Percentiles rank a stretch among this genome's conserved stretches.
Conservation (phyloP, 2,329 filamentous ascomycete species). For the Scopulariopsis brevicaulis region DNA sequence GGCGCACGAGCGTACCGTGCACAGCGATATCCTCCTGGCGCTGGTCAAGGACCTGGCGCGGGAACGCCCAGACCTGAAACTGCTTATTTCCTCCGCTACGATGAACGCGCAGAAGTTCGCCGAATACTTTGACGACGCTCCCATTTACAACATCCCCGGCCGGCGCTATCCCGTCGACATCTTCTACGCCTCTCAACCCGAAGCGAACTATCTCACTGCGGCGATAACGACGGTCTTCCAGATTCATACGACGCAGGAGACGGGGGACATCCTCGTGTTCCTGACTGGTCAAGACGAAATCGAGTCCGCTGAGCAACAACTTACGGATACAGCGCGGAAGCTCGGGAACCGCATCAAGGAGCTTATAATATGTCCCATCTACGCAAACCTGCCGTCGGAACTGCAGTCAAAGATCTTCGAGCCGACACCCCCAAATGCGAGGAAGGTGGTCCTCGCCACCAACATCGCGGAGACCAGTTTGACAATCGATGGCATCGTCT, state of each 20-base stretch:
- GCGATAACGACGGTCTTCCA: conserved; percentile 91
- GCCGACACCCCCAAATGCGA: conserved; percentile 70
- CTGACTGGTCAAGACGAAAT: conserved; percentile 96
- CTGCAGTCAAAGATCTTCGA: conserved; percentile 91
- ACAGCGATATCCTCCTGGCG: conserved; percentile 82
- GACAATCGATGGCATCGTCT: conserved; percentile 92
- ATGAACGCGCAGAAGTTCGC: conserved; percentile 92
- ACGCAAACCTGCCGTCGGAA: conserved; percentile 84
- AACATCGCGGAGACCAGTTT: conserved; percentile 96
- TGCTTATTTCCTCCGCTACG: conserved; percentile 88
- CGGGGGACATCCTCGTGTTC: conserved; percentile 88
- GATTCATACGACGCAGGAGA: conserved; percentile 77
- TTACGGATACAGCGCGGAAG: conserved; percentile 78
- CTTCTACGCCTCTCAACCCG: conserved; percentile 80
- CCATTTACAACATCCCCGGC: conserved; percentile 91
- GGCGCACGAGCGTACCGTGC: conserved; percentile 85
- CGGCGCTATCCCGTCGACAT: conserved; percentile 83
- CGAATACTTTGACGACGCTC: conserved; percentile 81
- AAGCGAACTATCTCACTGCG: conserved; percentile 86
- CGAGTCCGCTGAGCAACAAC: conserved; percentile 71
- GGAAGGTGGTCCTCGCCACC: conserved; percentile 88
- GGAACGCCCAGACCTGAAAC: conserved; percentile 72
- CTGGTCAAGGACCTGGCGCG: conserved; percentile 81
- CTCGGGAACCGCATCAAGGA: conserved; percentile 76
- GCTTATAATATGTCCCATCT: conserved; percentile 85